Base-by-base conservation (phyloP, 805 yeast genomes). In the Wickerhamomyces alni region DNA sequence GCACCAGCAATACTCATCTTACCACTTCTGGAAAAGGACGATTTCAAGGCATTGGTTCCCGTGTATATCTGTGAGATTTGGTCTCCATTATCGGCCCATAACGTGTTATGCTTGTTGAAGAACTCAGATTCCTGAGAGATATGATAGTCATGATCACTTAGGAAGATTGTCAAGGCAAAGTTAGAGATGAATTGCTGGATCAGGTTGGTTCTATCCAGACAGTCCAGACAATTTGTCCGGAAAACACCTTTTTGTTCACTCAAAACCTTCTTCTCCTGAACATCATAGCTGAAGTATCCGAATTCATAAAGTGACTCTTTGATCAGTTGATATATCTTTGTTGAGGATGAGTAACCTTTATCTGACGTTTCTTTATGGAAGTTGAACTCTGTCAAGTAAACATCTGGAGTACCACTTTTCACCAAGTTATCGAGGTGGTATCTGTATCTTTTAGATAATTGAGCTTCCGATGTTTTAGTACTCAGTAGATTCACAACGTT, bases 1-100 rank as follows among this genome's bases (percentile, higher is more conserved):
- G 97, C 96, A 27, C 98, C 97, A 0, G 98, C 98, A 39, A 93
- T 65, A 33, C 91, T 87, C 97, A 89, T 88, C 54, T 89, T 91
- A 18, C 99, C 99, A 22, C 86, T 81, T 57, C 99, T 75, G 2
- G 98, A 86, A 55, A 84, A 93, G 4, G 96, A 87, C 0, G 96
- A 86, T 61, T 93, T 93, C 45, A 93, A 69, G 0, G 99, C 99
- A 44, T 95, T 95, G 0, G 99, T 93, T 22, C 99, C 98, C 0
- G 99, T 91, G 62, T 93, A 93, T 15, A 93, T 91, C 58, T 87
- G 94, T 3, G 96, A 87, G 5, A 93, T 80, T 48, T 87, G 95
- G 61, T 93, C 99, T 41, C 99, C 99, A 60, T 93, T 93, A 59
- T 93, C 96, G 1, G 99, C 99, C 99, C 99, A 93, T 16, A 93